Conservation (phyloP, 192 early-diverging fungal genomes). For the Podochytrium sp. region DNA sequence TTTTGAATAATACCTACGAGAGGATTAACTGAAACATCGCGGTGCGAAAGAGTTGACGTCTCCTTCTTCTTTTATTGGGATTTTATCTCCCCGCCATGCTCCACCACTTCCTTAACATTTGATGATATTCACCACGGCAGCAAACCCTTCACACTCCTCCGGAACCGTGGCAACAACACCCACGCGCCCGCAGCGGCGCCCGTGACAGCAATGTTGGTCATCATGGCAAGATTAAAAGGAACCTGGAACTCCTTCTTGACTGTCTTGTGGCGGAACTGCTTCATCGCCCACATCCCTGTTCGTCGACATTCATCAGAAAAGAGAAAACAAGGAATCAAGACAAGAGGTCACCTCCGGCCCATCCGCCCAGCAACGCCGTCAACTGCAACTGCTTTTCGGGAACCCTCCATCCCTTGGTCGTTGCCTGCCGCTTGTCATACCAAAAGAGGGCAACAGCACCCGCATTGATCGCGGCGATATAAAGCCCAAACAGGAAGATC, state of each 20-base stretch:
- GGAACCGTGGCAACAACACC: constrained; percentile 8
- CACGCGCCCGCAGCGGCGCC: constrained; percentile 15
- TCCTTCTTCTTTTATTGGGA: too few relatives aligned
- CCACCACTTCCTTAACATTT: too few relatives aligned
- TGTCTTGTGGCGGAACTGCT: constrained; percentile 57
- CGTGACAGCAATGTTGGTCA: constrained; percentile 1
- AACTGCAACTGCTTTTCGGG: constrained; percentile 54
- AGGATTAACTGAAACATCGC: too few relatives aligned
- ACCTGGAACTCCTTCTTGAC: constrained; percentile 52
- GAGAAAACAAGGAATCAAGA: neutral
- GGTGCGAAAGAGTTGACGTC: too few relatives aligned
- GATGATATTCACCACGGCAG: too few relatives aligned
- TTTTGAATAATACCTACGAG: too few relatives aligned
- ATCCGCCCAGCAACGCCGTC: constrained; percentile 55
- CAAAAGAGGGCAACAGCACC: constrained; percentile 48
- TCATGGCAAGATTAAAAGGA: constrained; percentile 42
- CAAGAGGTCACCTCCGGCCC: constrained; percentile 44
- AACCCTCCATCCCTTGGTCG: constrained; percentile 53
- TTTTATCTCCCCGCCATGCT: too few relatives aligned
- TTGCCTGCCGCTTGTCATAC: constrained; percentile 61
- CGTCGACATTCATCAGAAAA: neutral
- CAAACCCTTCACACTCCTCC: neutral
- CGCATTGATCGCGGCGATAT: constrained; percentile 46
- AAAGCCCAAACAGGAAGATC: constrained; percentile 33
- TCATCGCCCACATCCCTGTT: constrained; percentile 53